Conservation (phyloP, 805 yeast genomes). For the Saturnispora diversa region DNA sequence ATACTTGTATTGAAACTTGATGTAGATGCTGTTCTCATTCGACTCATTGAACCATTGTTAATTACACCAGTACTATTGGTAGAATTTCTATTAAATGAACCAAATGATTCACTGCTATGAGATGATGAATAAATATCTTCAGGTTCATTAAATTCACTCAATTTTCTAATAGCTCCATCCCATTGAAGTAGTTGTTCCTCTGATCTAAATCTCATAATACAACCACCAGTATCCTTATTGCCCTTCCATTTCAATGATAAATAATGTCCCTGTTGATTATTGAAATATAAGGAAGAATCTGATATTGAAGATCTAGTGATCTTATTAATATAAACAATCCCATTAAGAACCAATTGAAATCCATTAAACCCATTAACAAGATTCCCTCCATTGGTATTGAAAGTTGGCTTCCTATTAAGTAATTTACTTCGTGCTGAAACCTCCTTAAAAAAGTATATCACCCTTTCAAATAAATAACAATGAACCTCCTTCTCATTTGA, state of each 20-base stretch:
- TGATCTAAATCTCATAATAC: slow-evolving; percentile 69
- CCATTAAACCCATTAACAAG: slow-evolving; percentile 24
- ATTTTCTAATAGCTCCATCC: slow-evolving; percentile 55
- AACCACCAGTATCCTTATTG: slow-evolving; percentile 76
- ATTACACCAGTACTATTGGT: slow-evolving; percentile 21
- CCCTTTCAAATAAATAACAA: slow-evolving; percentile 75
- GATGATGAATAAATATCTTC: slow-evolving; percentile 14
- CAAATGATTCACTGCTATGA: slow-evolving; percentile 12
- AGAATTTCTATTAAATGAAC: slow-evolving; percentile 15
- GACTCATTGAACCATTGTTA: no score
- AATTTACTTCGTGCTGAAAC: slow-evolving; percentile 41
- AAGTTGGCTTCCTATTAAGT: slow-evolving; percentile 41
- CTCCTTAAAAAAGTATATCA: slow-evolving; percentile 58
- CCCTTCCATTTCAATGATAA: slow-evolving; percentile 77
- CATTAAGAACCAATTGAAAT: slow-evolving; percentile 24
- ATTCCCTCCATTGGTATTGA: no score
- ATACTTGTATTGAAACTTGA: slow-evolving; percentile 18
- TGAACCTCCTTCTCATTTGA: slow-evolving; percentile 80
- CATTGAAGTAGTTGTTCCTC: slow-evolving; percentile 82
- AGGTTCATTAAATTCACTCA: slow-evolving; percentile 24
- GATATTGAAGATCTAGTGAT: slow-evolving; percentile 24
- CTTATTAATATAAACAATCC: slow-evolving; percentile 26
- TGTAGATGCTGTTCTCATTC: slow-evolving; percentile 24
- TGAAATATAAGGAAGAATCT: slow-evolving; percentile 27
- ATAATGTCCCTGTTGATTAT: slow-evolving; percentile 38